Percentiles rank a stretch among this genome's conserved stretches.
Evolutionary conservation across 1,139 yeast species (phyloP).

Genomic region (Saccharomycopsis phalli): DNA sequence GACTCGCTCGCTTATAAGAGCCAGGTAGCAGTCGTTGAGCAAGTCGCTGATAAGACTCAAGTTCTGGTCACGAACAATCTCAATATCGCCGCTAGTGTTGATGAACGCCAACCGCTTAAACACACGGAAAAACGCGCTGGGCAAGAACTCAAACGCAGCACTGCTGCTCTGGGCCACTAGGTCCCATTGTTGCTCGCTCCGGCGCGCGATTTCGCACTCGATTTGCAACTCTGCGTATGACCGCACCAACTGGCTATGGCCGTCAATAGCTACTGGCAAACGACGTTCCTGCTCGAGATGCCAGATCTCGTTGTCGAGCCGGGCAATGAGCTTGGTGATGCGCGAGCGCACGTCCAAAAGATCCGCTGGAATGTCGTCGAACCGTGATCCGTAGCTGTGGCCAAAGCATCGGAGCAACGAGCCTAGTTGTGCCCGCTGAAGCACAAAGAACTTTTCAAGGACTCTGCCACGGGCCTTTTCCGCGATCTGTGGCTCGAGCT

Average conservation of each 20-base stretch:
- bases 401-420: constrained; percentile 25
- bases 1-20: constrained; percentile 8
- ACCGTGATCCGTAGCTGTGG: constrained; percentile 18
- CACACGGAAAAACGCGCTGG: constrained; percentile 13
- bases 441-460: constrained; percentile 42
- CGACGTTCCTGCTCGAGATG: background rate
- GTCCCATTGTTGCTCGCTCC: constrained; percentile 38
- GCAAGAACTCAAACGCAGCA: constrained; percentile 11
- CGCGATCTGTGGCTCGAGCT: constrained; percentile 28
- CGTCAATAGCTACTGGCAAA: background rate
- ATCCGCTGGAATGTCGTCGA: constrained; percentile 18
- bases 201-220: constrained; percentile 35
- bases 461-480: constrained; percentile 34
- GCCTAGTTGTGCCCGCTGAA: constrained; percentile 35
- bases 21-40: constrained; percentile 16
- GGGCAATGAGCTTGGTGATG: constrained; percentile 21
- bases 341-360: constrained; percentile 17
- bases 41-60: constrained; percentile 17
- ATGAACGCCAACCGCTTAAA: constrained; percentile 16
- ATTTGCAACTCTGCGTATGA: constrained; percentile 46
- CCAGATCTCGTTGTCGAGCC: constrained; percentile 20
- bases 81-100: constrained; percentile 17
- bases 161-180: constrained; percentile 19
- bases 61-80: constrained; percentile 16
- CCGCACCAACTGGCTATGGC: constrained; percentile 18